A percentile compares a stretch with the other conserved stretches of the same genome.
Evolutionary conservation across 768 basidiomycete species (phyloP).

Genomic region (Tylopilus sp.): DNA sequence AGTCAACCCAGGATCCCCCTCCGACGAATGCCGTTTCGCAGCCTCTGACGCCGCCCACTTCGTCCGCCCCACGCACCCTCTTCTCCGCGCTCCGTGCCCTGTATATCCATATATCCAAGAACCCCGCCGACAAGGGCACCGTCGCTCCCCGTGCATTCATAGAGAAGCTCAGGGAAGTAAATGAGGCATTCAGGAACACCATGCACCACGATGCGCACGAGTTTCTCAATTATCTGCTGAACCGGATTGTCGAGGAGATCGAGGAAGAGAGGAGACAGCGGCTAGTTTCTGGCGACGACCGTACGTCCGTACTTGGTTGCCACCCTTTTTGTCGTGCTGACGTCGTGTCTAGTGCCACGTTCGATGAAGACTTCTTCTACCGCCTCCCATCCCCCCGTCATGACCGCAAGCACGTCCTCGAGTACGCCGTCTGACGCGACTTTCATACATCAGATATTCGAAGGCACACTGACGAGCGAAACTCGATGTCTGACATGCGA

Average conservation of each 20-base stretch:
- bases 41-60: conserved; percentile 44
- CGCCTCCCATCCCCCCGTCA: conserved; percentile 37
- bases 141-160: conserved; percentile 90
- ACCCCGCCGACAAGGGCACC: conserved; percentile 77
- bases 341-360: conserved; percentile 46
- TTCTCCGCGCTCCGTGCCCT: conserved; percentile 93
- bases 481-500: conserved; percentile 98
- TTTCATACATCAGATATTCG: conserved; percentile 89
- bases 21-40: conserved; percentile 26
- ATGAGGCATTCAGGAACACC: conserved; percentile 85
- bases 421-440: conserved; percentile 54
- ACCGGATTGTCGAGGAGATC: conserved; percentile 90
- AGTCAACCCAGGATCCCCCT: conserved; percentile 35
- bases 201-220: conserved; percentile 99
- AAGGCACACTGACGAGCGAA: conserved; percentile 93
- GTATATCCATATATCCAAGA: conserved; percentile 77
- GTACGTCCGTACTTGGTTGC: conserved; percentile 43
- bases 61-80: conserved; percentile 66
- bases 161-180: conserved; percentile 88
- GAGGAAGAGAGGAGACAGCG: conserved; percentile 60
- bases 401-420: conserved; percentile 44
- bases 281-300: conserved; percentile 54
- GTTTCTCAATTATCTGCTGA: conserved; percentile 92
- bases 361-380: conserved; percentile 57
- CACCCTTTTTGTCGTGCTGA: conserved; percentile 6